Base-by-base conservation (phyloP, 768 basidiomycete genomes). In the Hydnum rufescens region DNA sequence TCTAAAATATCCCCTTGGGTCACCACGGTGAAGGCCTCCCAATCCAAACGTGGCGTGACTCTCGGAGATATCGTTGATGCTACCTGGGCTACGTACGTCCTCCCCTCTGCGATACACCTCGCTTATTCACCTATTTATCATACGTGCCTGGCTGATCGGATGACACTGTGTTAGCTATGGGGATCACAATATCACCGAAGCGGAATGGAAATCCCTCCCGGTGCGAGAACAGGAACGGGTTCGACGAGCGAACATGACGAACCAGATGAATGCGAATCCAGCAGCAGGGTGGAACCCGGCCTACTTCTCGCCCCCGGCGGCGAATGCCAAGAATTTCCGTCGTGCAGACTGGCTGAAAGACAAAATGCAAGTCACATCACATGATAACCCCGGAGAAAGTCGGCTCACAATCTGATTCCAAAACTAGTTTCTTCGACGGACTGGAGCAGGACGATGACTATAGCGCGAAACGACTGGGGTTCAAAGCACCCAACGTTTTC, bases 401-500 rank as follows among this genome's bases (percentile, higher is more conserved):
- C 36, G 36, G 36, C 36, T 36, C 13, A 47, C 5, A 51, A 4
- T 16, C 13, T 52, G 6, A 4, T 53, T 31, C 34, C 46, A 50
- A 50, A 32, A 36, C 32, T 32, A 60, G 59, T 22, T 83, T 70
- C 63, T 85, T 87, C 54, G 83, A 87, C 54, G 70, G 71, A 16
- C 58, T 88, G 53, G 57, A 57, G 6, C 74, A 69, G 60, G 74
- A 79, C 57, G 81, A 84, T 57, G 60, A 58, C 4, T 87, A 86
- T 58, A 67, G 71, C 1, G 57, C 64, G 26, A 61, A 68, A 5
- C 73, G 82, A 4, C 74, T 88, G 28, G 85, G 85, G 1, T 88
- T 75, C 65, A 72, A 70, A 52, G 85, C 85, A 2, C 76, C 83
- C 4, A 87, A 88, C 60, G 73, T 86, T 34, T 83, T 83, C 61